A percentile compares a stretch with the other conserved stretches of the same genome.
Conservation (phyloP, 2,329 filamentous ascomycete species). For the Aspergillus melleus region DNA sequence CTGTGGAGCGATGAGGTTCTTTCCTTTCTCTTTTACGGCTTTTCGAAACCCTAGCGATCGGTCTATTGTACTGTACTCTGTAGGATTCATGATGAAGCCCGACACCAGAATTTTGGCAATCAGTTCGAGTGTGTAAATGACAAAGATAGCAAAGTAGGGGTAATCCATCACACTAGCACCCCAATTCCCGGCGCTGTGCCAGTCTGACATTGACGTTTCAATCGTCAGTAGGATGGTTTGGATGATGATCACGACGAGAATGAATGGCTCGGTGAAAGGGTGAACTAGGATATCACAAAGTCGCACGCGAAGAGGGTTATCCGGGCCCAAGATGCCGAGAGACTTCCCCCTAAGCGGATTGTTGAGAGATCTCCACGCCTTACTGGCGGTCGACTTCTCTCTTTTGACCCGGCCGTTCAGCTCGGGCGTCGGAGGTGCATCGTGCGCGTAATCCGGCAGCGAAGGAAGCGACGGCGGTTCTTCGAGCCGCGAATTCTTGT, state of each 20-base stretch:
- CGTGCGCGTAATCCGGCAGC: slow-evolving; percentile 47
- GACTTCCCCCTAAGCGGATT: slow-evolving; percentile 88
- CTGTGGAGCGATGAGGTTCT: slow-evolving; percentile 77
- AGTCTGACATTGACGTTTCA: slow-evolving; percentile 74
- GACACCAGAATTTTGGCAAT: slow-evolving; percentile 85
- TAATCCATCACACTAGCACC: slow-evolving; percentile 69
- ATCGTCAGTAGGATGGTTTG: slow-evolving; percentile 87
- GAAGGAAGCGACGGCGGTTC: slow-evolving; percentile 53
- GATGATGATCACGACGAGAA: slow-evolving; percentile 81
- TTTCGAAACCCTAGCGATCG: slow-evolving; percentile 71
- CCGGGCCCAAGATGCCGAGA: slow-evolving; percentile 77
- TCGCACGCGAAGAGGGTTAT: slow-evolving; percentile 70
- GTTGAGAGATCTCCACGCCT: slow-evolving; percentile 47
- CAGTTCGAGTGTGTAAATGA: slow-evolving; percentile 86
- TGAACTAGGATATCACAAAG: slow-evolving; percentile 85
- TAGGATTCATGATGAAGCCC: slow-evolving; percentile 84
- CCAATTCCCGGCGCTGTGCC: slow-evolving; percentile 63
- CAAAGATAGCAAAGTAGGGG: slow-evolving; percentile 77
- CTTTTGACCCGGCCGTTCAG: slow-evolving; percentile 37
- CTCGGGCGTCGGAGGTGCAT: slow-evolving; percentile 38
- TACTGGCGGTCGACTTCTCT: slow-evolving; percentile 35
- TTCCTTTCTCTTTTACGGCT: slow-evolving; percentile 73
- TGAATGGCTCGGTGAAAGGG: slow-evolving; percentile 80
- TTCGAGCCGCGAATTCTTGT: slow-evolving; percentile 55
- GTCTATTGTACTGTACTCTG: slow-evolving; percentile 89